A percentile compares a stretch with the other conserved stretches of the same genome.
Conservation (phyloP, 495 filamentous ascomycete genomes). For the Stereocaulon alpinum region DNA sequence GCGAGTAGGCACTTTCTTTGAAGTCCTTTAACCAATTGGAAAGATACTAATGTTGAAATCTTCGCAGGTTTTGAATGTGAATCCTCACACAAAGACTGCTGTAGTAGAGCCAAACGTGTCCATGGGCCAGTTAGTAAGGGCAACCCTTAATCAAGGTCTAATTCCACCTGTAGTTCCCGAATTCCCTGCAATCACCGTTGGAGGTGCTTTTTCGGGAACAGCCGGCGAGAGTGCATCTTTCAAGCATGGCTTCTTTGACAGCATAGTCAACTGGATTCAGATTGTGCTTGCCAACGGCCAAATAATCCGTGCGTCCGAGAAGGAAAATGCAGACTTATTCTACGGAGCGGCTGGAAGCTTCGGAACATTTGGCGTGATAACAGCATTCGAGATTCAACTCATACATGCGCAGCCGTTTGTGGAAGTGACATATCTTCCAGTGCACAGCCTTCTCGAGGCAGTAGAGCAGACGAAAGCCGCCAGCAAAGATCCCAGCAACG, state of each 20-base stretch:
- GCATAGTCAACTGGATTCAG: constrained; percentile 39
- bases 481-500: constrained; percentile 29
- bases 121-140: constrained; percentile 37
- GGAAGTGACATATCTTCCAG: constrained; percentile 38
- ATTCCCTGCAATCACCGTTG: constrained; percentile 47
- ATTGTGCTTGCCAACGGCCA: constrained; percentile 44
- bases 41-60: too few species aligned
- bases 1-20: constrained; percentile 27
- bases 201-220: constrained; percentile 45
- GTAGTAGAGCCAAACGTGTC: constrained; percentile 43
- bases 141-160: constrained; percentile 31
- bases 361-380: constrained; percentile 44
- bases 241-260: constrained; percentile 46
- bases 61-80: too few species aligned
- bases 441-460: constrained; percentile 29
- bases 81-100: constrained; percentile 24
- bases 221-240: too few species aligned
- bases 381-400: constrained; percentile 41
- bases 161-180: constrained; percentile 46
- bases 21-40: too few species aligned
- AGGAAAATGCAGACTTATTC: constrained; percentile 37
- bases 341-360: constrained; percentile 40
- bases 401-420: constrained; percentile 36
- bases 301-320: constrained; percentile 32
- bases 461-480: constrained; percentile 27